Base-by-base conservation (phyloP, 2,329 filamentous ascomycete species). In the Hirsutella rhossiliensis region DNA sequence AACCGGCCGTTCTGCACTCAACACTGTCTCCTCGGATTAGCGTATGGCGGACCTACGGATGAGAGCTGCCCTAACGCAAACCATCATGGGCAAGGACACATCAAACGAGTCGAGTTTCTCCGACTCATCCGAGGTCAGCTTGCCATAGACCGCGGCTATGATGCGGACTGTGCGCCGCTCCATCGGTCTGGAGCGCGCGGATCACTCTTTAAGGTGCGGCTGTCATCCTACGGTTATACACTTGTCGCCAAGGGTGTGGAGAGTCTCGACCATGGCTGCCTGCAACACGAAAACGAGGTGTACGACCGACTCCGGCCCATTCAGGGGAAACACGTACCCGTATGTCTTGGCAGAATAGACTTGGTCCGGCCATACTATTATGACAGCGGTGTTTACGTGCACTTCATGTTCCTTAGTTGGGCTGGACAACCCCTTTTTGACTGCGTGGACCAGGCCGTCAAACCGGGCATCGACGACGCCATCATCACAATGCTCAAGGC, bases 361-460 rank as follows among this genome's bases (percentile, higher is more conserved):
- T 48, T 64, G 30, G 42, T 51, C 27, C 38, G 52, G 40, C 58
- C 55, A 3, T 62, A 57, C 42, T 58, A 62, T 37, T 60, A 54
- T 41, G 46, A 63, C 43, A 43, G 56, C 40, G 45, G 55, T 40
- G 50, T 59, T 2, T 61, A 51, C 44, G 28, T 38, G 17, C 49
- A 60, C 45, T 58, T 66, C 38, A 48, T 66, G 45, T 56, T 65
- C 40, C 51, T 64, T 12, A 60, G 59, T 49, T 65, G 44, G 40
- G 44, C 27, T 9, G 50, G 54, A 13, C 37, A 18, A 9, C 34
- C 51, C 5, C 3, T 54, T 1, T 40, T 44, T 5, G 23, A 37
- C 7, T 41, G 27, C 9, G 4, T 44, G 4, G 37, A 40, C 23
- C 11, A 34, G 13, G 23, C 27, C 11, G 29, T 17, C 15, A 46